Conservation (phyloP, 441 rosid genomes). For the Pelargonium fulgidum region DNA sequence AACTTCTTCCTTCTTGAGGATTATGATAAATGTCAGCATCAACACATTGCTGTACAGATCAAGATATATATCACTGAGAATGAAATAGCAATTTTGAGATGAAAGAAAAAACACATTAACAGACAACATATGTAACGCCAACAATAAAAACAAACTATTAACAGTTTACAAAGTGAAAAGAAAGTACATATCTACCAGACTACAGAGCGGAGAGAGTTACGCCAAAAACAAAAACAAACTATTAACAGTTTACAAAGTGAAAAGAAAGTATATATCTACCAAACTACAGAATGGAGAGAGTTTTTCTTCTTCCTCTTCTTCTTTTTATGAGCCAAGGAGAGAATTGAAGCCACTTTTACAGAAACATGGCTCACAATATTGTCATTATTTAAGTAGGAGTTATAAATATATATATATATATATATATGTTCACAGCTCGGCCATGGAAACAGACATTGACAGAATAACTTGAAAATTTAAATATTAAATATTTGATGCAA, state of each 20-base stretch:
- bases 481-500: background rate
- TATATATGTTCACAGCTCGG: background rate
- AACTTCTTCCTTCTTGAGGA: slow-evolving; percentile 78
- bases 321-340: no score
- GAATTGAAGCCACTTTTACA: no score
- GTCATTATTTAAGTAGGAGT: background rate
- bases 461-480: background rate
- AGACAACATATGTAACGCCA: background rate
- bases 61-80: slow-evolving; percentile 14
- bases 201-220: background rate
- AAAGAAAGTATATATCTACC: no score
- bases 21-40: slow-evolving; percentile 53
- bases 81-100: slow-evolving; percentile 10
- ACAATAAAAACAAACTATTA: background rate
- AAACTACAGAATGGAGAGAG: no score
- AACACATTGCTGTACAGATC: slow-evolving; percentile 47
- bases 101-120: slow-evolving; percentile 3
- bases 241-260: background rate
- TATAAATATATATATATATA: background rate
- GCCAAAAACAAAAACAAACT: background rate
- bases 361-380: background rate
- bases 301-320: no score
- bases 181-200: no score
- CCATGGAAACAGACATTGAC: background rate
- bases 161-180: background rate